phyloP scores from a whole-genome alignment of 306 rosid genomes.

The Fragaria iinumae region DNA sequence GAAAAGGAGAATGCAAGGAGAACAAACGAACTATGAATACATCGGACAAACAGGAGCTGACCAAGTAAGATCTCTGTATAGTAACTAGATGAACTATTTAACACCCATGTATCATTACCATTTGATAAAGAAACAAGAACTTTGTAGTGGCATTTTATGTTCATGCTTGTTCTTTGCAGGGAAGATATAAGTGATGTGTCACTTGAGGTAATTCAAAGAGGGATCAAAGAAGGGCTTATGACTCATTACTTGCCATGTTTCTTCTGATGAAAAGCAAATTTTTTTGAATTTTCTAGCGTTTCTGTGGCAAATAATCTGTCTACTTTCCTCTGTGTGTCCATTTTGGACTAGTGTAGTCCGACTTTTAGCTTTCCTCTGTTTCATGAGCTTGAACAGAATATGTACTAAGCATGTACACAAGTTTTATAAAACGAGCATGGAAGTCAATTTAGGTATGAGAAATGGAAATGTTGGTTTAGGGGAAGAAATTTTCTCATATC shows the following conservation, averaged over 20 bases:
- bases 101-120: background rate
- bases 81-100: background rate
- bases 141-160: background rate
- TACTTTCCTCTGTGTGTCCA: background rate
- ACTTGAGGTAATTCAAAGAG: background rate
- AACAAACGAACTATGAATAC: conserved; percentile 24
- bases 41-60: conserved; percentile 31
- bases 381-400: conserved; percentile 6
- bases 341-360: conserved; percentile 1
- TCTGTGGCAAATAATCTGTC: conserved; percentile 2
- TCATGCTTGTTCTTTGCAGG: conserved; percentile 39
- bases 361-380: background rate
- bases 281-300: background rate
- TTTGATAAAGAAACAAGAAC: background rate
- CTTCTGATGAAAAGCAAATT: background rate
- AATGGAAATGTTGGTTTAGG: background rate
- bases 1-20: conserved; percentile 35
- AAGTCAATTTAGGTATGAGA: background rate
- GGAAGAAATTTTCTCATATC: background rate
- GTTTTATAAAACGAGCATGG: background rate
- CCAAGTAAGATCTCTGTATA: conserved; percentile 27
- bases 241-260: background rate
- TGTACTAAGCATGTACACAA: background rate
- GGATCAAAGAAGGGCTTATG: background rate
- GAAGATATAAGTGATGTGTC: conserved; percentile 39